These are phyloP conservation scores for Wickerhamiella brachini DNA, from an alignment of 805 yeast species.

Conservation along the genomic window DNA sequence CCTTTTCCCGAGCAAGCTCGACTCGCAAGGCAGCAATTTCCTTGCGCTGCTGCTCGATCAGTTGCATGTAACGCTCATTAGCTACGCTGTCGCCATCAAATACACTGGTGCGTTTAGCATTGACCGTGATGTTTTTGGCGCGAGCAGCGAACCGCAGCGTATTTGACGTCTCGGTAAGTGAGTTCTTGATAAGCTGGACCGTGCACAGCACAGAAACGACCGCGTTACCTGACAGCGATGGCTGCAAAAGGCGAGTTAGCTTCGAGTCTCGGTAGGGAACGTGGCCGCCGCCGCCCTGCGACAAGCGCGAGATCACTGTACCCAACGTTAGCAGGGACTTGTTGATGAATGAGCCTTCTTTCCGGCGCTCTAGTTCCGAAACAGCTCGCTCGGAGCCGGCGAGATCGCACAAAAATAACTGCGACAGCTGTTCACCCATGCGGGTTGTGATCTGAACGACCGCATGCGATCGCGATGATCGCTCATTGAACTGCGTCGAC, in stretches of 20 bases:
- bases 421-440: slow-evolving; percentile 33
- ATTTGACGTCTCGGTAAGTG: slow-evolving; percentile 65
- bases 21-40: slow-evolving; percentile 31
- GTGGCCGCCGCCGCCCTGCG: slow-evolving; percentile 41
- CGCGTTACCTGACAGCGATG: slow-evolving; percentile 79
- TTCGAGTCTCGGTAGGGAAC: slow-evolving; percentile 91
- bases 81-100: slow-evolving; percentile 27
- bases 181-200: slow-evolving; percentile 47
- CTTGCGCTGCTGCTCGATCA: slow-evolving; percentile 45
- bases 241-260: slow-evolving; percentile 78
- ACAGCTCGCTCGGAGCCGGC: slow-evolving; percentile 94
- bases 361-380: slow-evolving; percentile 60
- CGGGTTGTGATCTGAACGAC: slow-evolving; percentile 56
- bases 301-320: slow-evolving; percentile 76
- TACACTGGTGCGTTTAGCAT: slow-evolving; percentile 36
- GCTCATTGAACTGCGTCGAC: slow-evolving; percentile 76
- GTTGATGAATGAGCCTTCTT: slow-evolving; percentile 89
- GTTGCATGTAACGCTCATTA: slow-evolving; percentile 39
- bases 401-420: slow-evolving; percentile 78
- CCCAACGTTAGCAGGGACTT: slow-evolving; percentile 82
- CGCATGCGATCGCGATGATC: slow-evolving; percentile 88
- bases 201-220: slow-evolving; percentile 80
- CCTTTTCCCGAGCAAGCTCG: slow-evolving; percentile 7
- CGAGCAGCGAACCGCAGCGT: slow-evolving; percentile 86
- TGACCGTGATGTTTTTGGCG: slow-evolving; percentile 71